Base-by-base conservation (phyloP, 345 rosid species). In the Eutrema japonicum region DNA sequence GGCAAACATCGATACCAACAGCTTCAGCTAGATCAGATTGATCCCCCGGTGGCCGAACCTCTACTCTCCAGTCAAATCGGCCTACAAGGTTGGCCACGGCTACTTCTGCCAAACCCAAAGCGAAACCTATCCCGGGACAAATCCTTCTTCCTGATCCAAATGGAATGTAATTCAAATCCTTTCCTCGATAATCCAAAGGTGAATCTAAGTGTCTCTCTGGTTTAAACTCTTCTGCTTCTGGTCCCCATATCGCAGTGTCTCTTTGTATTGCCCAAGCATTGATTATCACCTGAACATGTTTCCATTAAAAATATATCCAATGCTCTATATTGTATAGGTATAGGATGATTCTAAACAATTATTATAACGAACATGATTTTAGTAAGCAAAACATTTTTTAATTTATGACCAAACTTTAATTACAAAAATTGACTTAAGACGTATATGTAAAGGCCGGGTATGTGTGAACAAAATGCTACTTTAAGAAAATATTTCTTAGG, bases 181-280 rank as follows among this genome's bases (percentile, higher is more conserved):
- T 49, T 60, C 75, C 68, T 3, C 56, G 37, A 26, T 45, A 71
- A 59, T 60, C 68, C 6, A 37, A 12, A 45, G 16, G 4, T 48
- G 58, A 47, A 4, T 48, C 13, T 47, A 71, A 37, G 36, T 48
- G 68, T 45, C 89, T 79, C 18, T 53, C 60, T 1, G 91, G 89
- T 46, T 82, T 83, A 60, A 82, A 82, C 38, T 78, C 82, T 43
- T 75, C 59, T 10, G 84, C 82, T 12, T 85, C 85, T 0, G 70
- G 53, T 43, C 91, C 91, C 87, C 91, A 83, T 32, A 45, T 56
- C 13, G 70, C 74, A 26, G 80, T 60, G 42, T 80, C 73, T 46
- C 80, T 62, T 48, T 60, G 79, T 9, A 79, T 79, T 2, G 70
- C 74, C 81, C 81, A 76, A 27, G 77, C 82, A 78, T 81, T 83